phyloP scores from a whole-genome alignment of 306 rosid genomes.

The Inga laurina region DNA sequence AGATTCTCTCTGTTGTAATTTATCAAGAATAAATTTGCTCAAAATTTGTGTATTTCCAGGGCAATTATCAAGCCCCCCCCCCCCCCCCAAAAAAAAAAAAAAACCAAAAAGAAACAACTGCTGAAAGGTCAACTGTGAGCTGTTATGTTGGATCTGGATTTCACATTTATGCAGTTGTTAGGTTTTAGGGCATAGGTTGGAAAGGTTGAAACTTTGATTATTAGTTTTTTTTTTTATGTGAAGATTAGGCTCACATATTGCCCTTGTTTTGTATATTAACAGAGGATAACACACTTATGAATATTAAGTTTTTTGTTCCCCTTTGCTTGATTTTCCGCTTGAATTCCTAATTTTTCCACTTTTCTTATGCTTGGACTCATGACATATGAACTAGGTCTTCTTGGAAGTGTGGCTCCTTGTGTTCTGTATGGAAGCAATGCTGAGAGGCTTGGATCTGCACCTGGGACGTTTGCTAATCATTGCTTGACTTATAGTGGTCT shows the following conservation, averaged over 20 bases:
- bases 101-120: neutral
- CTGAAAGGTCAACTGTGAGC: neutral
- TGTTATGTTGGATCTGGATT: neutral
- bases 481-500: constrained; percentile 80
- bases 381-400: constrained; percentile 63
- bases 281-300: neutral
- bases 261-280: neutral
- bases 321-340: constrained; percentile 2
- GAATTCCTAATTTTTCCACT: neutral
- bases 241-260: neutral
- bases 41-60: neutral
- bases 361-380: constrained; percentile 23
- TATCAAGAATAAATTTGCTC: neutral
- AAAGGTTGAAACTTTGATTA: neutral
- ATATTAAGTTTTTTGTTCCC: neutral
- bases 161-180: neutral
- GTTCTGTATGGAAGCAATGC: constrained; percentile 89
- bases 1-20: neutral
- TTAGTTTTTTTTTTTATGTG: neutral
- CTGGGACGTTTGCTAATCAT: constrained; percentile 76
- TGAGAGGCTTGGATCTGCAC: constrained; percentile 72
- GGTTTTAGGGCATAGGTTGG: neutral
- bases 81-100: neutral
- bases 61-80: neutral
- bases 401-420: constrained; percentile 97